Percentiles rank a stretch among this genome's conserved stretches.
Evolutionary conservation across 169 alveolate species (phyloP).

Genomic region (Blepharisma undulans): DNA sequence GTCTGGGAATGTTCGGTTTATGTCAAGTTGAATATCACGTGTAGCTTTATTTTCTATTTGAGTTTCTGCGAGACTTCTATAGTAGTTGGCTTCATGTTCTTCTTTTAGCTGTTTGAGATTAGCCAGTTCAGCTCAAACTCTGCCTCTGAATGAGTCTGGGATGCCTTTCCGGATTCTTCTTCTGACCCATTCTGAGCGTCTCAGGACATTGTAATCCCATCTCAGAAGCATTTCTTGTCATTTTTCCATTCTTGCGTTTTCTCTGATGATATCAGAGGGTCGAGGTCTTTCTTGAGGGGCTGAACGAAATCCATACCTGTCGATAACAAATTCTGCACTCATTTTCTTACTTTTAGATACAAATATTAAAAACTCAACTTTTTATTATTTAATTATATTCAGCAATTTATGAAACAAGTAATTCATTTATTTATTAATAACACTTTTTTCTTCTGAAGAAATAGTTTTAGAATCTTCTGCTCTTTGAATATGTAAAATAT

Average conservation of each 20-base stretch:
- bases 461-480: too few species aligned
- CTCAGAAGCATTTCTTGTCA: not conserved
- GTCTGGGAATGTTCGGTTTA: slow-evolving; percentile 73
- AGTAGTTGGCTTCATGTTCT: not conserved
- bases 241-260: slow-evolving; percentile 15
- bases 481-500: too few species aligned
- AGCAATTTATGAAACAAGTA: too few species aligned
- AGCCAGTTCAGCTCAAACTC: slow-evolving; percentile 90
- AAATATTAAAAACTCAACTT: too few species aligned
- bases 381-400: too few species aligned
- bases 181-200: slow-evolving; percentile 27
- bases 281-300: too few species aligned
- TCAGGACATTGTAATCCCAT: not conserved
- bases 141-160: slow-evolving; percentile 91
- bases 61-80: slow-evolving; percentile 10
- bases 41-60: slow-evolving; percentile 17
- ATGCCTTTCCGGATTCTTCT: slow-evolving; percentile 88
- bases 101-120: slow-evolving; percentile 21
- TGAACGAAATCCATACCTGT: too few species aligned
- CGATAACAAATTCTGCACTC: too few species aligned
- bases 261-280: too few species aligned
- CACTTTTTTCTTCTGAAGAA: too few species aligned
- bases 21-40: slow-evolving; percentile 60
- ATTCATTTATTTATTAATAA: too few species aligned
- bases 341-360: too few species aligned